Base-by-base conservation (phyloP, 306 rosid species). In the Quercus dentata region DNA sequence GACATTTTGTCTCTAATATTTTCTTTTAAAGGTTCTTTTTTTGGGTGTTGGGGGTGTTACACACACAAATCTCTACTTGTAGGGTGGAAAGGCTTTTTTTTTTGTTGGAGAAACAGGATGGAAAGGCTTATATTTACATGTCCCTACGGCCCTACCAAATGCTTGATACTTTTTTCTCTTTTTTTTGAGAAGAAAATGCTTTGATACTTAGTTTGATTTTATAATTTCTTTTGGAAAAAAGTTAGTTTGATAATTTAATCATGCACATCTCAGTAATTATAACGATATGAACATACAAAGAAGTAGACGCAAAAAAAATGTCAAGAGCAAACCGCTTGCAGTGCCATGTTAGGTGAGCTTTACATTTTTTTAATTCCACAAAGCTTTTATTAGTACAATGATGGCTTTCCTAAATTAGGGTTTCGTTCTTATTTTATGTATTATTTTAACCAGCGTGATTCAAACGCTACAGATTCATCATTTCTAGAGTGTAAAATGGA, bases 381-480 rank as follows among this genome's bases (percentile, higher is more conserved):
- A n/a, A 58, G 28, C 18, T 75, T 82, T 49, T 11, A 38, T 49
- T 70, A 49, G 54, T 12, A 49, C 54, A 49, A 49, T 49, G 54
- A 49, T 49, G 4, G 54, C 14, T 49, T 13, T 13, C 15, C 15
- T 13, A 49, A 12, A 13, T 57, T 23, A 54, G 2, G 86, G 58
- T 68, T 54, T 81, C 49, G 38, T 35, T 56, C 9, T 79, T 56
- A 31, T 80, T 59, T 49, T 84, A 65, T 55, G 73, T 30, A 73
- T 77, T 74, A 57, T 79, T 79, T 88, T n/a, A 68, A 56, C 55
- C 85, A 69, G 62, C 92, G 86, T 92, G 80, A 64, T 71, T 81
- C 81, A 61, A 82, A 92, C 91, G 94, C 89, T 71, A 82, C 81
- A 51, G 18, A 80, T 49, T 74, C 83, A 87, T 90, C 86, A 88